phyloP scores from a whole-genome alignment of 192 early-diverging fungal genomes.

The Haplosporangium gracile region DNA sequence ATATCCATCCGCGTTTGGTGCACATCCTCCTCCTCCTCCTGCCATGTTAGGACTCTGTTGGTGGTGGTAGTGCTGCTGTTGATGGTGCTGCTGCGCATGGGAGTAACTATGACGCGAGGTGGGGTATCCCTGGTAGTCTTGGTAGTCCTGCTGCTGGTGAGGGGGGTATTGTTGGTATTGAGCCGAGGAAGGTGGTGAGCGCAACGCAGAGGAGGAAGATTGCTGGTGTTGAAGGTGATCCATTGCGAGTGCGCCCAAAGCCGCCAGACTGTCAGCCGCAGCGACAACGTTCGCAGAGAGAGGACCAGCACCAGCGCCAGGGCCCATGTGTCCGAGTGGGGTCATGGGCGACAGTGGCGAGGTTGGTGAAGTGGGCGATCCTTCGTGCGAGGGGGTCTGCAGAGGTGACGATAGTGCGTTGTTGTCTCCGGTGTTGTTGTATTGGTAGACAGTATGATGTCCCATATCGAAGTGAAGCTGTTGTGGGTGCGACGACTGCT shows the following conservation, averaged over 20 bases:
- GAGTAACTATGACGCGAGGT: not conserved
- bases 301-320: not conserved
- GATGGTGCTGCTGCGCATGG: not conserved
- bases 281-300: not conserved
- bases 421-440: not conserved
- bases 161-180: not conserved
- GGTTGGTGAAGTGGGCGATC: conserved; percentile 25
- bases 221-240: conserved; percentile 4
- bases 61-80: not conserved
- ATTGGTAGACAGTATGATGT: not conserved
- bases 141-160: conserved; percentile 1
- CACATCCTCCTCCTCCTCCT: not conserved
- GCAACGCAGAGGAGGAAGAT: not conserved
- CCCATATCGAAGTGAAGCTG: not conserved
- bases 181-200: not conserved
- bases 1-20: not conserved
- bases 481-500: not conserved
- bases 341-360: conserved; percentile 28
- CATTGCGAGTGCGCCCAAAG: not conserved
- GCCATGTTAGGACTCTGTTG: not conserved
- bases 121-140: not conserved
- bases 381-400: conserved; percentile 17
- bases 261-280: not conserved
- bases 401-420: not conserved
- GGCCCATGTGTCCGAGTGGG: conserved; percentile 3